Base-by-base conservation (phyloP, 2,329 filamentous ascomycete genomes). In the Hymenoscyphus scutula region DNA sequence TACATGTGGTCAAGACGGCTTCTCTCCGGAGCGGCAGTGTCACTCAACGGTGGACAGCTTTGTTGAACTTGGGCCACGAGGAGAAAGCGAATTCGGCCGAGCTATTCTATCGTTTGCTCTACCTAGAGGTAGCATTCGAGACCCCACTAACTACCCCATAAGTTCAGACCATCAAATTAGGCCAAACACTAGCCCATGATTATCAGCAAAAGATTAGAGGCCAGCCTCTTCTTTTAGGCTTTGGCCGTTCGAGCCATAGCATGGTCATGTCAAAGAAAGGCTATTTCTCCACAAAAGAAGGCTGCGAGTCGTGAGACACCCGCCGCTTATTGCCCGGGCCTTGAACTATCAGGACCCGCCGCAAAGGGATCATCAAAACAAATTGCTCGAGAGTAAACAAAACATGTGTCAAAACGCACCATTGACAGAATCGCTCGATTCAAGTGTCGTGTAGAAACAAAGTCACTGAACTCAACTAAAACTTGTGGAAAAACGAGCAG, bases 41-140 rank as follows among this genome's bases (percentile, higher is more conserved):
- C 27, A 59, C 56, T 59, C n/a, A 62, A 59, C 45, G 51, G 56
- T 37, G 48, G 34, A 56, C 41, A 62, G 32, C 60, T 62, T 30
- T 32, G 27, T 54, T 48, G 48, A 62, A 41, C 25, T 59, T 27
- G 45, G 27, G 51, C 48, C 45, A 62, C 48, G 56, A 62, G 51
- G 34, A 41, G 11, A 59, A 41, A 53, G 32, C 27, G 37, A 48
- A 25, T 51, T 51, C 45, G 19, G 19, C 45, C 19, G 45, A 51
- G 45, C 10, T 25, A 23, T 13, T 51, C 10, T 25, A 13, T 51
- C 11, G 19, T 51, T 51, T 25, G 45, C 53, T 55, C 15, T 2
- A n/a, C n/a, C n/a, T n/a, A n/a, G n/a, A n/a, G n/a, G n/a, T n/a
- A 32, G 53, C 30, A 55, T 23, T 55, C 17, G 15, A 55, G 23